A percentile compares a stretch with the other conserved stretches of the same genome.
phyloP scores from a whole-genome alignment of 2,329 filamentous ascomycete genomes.

The Arthrinium puccinioides region DNA sequence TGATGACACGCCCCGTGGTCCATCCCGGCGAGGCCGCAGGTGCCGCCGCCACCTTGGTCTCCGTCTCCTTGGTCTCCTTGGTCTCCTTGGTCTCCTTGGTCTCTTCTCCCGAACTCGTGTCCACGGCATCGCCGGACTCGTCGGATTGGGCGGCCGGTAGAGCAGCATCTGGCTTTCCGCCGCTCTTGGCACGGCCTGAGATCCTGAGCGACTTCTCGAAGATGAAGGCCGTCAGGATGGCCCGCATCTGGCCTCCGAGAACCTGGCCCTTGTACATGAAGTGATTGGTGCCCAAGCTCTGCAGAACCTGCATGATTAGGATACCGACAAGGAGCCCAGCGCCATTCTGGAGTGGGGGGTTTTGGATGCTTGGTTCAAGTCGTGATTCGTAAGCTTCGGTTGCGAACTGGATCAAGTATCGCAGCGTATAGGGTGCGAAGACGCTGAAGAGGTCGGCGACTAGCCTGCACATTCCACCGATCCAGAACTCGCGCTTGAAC shows the following conservation, averaged over 20 bases:
- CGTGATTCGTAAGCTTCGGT: constrained; percentile 64
- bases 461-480: constrained; percentile 69
- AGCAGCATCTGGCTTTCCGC: constrained; percentile 37
- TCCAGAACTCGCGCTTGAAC: constrained; percentile 70
- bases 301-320: constrained; percentile 70
- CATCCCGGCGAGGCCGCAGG: constrained; percentile 2
- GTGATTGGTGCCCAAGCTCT: constrained; percentile 74
- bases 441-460: constrained; percentile 66
- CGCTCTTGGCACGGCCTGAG: constrained; percentile 76
- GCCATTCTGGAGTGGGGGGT: constrained; percentile 63
- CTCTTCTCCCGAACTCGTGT: neutral
- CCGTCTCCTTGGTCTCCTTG: neutral
- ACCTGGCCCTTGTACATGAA: constrained; percentile 86
- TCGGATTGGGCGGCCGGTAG: neutral
- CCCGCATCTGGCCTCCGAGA: constrained; percentile 72
- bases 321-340: constrained; percentile 77
- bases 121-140: neutral
- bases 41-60: neutral
- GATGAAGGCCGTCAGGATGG: constrained; percentile 71
- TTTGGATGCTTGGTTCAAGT: constrained; percentile 28
- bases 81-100: no score
- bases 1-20: constrained; percentile 75
- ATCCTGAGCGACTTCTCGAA: constrained; percentile 86
- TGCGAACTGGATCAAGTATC: constrained; percentile 78
- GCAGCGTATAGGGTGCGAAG: constrained; percentile 71